Evolutionary conservation across 192 early-diverging fungal species (phyloP), one percentile per base, ranked within the genome.

Genomic region (Phycomyces nitens): DNA sequence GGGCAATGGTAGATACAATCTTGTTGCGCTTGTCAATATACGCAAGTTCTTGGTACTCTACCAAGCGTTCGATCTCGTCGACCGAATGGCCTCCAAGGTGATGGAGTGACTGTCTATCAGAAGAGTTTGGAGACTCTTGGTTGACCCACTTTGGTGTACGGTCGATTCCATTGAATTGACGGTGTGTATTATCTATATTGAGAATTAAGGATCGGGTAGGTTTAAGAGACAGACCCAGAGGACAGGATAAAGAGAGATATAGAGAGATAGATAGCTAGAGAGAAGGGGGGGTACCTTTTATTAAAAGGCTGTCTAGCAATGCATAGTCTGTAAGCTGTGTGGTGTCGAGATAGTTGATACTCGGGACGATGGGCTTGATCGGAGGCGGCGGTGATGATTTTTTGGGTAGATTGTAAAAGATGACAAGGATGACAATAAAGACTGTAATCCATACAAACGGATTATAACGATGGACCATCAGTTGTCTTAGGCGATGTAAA

Each of bases 1-100:
- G 18, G 15, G 62, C 62, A 23, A 51, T 42, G 4, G 53, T 51
- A n/a, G 62, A 51, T 10, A 63, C 62, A 10, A 27, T 53, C 14
- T 21, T 34, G 9, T 41, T 42, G 11, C 15, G 15, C 5, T 22
- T 20, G 21, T 40, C 34, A 5, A 39, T 54, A 0, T n/a, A 34
- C 0, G 62, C 18, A n/a, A 63, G 27, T 1, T 18, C 15, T 10
- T 53, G 34, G 4, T 9, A n/a, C 6, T 34, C 20, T 12, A 51
- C 53, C 21, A 62, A 38, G 14, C 47, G 23, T 21, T 49, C n/a
- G 7, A 62, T 20, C 16, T 62, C 27, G 38, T 62, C 60, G 22
- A 62, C 22, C 6, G 60, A 34, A 29, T 62, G 60, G 21, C 27
- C 26, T 18, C 29, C 21, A n/a, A 9, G 2, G 14, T 23, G 47